These are phyloP conservation scores for Fragaria vesca DNA, from an alignment of 306 rosid species.

Conservation along the genomic window DNA sequence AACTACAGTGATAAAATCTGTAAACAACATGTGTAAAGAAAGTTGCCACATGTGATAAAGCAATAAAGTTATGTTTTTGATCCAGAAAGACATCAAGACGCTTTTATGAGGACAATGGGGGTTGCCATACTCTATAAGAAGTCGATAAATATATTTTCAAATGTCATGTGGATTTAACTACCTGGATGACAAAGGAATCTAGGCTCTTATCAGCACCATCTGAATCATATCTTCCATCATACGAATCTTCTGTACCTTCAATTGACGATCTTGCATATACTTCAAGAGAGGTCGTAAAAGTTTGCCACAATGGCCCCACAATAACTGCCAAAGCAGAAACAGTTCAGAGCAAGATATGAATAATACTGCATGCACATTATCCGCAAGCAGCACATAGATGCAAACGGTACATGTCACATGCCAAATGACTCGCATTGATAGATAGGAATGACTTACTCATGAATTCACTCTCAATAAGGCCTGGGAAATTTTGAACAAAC, in stretches of 20 bases:
- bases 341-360: conserved; percentile 20
- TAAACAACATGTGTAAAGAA: neutral
- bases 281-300: conserved; percentile 69
- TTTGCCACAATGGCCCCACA: conserved; percentile 80
- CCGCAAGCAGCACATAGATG: conserved; percentile 17
- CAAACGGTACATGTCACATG: conserved; percentile 6
- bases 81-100: neutral
- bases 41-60: neutral
- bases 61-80: neutral
- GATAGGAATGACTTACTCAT: conserved; percentile 46
- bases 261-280: conserved; percentile 71
- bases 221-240: conserved; percentile 90
- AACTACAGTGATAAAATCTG: conserved; percentile 6
- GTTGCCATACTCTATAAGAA: neutral
- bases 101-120: neutral
- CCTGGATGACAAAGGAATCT: conserved; percentile 92
- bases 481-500: conserved; percentile 75
- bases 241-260: conserved; percentile 73
- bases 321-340: conserved; percentile 56
- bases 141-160: neutral
- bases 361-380: conserved; percentile 9
- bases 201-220: conserved; percentile 92
- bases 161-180: conserved; percentile 26
- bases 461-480: conserved; percentile 64
- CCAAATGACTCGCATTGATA: neutral